phyloP scores from a whole-genome alignment of 2,329 filamentous ascomycete genomes.

The Curvularia eragrostidis region DNA sequence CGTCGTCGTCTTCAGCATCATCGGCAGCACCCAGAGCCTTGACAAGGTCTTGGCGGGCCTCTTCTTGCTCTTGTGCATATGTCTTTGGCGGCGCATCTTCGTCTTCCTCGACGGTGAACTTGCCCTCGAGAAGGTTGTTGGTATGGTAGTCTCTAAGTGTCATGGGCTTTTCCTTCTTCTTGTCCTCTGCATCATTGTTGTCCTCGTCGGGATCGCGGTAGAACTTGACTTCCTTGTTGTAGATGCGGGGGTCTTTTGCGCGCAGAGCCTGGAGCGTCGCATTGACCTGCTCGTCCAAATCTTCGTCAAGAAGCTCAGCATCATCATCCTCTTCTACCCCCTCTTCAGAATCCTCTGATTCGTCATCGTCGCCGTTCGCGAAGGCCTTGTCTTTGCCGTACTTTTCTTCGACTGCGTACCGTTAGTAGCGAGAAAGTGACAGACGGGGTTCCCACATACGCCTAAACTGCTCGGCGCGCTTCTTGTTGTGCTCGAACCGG shows the following conservation, averaged over 20 bases:
- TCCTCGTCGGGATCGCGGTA: conserved; percentile 71
- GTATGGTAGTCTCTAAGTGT: conserved; percentile 90
- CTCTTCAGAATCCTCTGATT: conserved; percentile 58
- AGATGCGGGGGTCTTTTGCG: conserved; percentile 88
- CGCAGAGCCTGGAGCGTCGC: conserved; percentile 87
- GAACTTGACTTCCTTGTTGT: conserved; percentile 80
- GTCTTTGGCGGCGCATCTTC: conserved; percentile 67
- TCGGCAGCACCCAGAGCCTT: conserved; percentile 78
- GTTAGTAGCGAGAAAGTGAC: conserved; percentile 26
- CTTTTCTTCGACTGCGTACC: conserved; percentile 80
- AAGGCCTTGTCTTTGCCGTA: conserved; percentile 61
- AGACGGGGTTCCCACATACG: conserved; percentile 54
- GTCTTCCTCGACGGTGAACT: conserved; percentile 63
- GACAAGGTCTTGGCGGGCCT: conserved; percentile 77
- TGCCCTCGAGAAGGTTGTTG: conserved; percentile 81
- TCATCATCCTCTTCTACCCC: conserved; percentile 90
- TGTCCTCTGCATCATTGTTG: conserved; percentile 37
- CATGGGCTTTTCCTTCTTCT: conserved; percentile 80
- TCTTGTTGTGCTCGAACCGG: conserved; percentile 96
- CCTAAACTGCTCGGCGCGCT: conserved; percentile 82
- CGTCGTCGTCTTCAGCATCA: conserved; percentile 59
- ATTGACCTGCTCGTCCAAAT: conserved; percentile 84
- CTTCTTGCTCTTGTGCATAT: conserved; percentile 87
- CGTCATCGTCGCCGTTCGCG: conserved; percentile 53
- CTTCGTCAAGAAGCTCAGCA: conserved; percentile 83